A percentile compares a stretch with the other conserved stretches of the same genome.
Evolutionary conservation across 2,329 filamentous ascomycete genomes (phyloP).

Genomic region (Tolypocladium inflatum): DNA sequence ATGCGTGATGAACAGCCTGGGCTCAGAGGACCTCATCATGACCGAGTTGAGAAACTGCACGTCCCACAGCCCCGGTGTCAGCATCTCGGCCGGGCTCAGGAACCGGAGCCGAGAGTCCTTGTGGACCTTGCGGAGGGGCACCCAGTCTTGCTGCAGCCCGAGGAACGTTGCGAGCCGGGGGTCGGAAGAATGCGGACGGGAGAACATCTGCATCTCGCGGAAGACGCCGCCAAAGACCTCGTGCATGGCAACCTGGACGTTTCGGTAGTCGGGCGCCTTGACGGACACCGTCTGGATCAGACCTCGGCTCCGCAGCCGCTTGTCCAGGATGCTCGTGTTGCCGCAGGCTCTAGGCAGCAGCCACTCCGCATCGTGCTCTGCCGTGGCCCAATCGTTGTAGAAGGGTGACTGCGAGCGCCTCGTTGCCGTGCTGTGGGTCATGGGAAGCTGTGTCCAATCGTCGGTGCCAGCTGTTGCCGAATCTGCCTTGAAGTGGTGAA

Average conservation of each 20-base stretch:
- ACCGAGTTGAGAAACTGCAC: slow-evolving; percentile 61
- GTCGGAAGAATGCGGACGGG: slow-evolving; percentile 16
- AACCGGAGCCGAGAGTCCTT: slow-evolving; percentile 66
- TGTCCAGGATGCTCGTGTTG: slow-evolving; percentile 52
- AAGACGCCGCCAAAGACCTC: slow-evolving; percentile 52
- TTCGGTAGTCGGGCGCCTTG: slow-evolving; percentile 53
- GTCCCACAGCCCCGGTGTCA: slow-evolving; percentile 63
- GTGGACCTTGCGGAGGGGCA: slow-evolving; percentile 69
- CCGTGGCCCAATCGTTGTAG: slow-evolving; percentile 34
- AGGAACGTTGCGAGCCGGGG: slow-evolving; percentile 34
- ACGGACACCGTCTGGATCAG: slow-evolving; percentile 57
- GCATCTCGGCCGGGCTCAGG: slow-evolving; percentile 60
- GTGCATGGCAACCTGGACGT: slow-evolving; percentile 55
- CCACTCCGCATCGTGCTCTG: slow-evolving; percentile 45
- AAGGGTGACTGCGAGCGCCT: slow-evolving; percentile 38
- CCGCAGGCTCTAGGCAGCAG: slow-evolving; percentile 60
- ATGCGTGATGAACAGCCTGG: slow-evolving; percentile 67
- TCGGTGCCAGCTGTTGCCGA: slow-evolving; percentile 26
- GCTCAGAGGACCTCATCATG: slow-evolving; percentile 60
- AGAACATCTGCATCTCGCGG: slow-evolving; percentile 29
- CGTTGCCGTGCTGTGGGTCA: slow-evolving; percentile 32
- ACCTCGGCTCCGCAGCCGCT: slow-evolving; percentile 66
- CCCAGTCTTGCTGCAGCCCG: slow-evolving; percentile 57
- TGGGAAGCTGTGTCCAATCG: slow-evolving; percentile 47
- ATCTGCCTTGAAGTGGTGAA: slow-evolving; percentile 35